Evolutionary conservation across 768 basidiomycete genomes (phyloP), one percentile per base, ranked within the genome.

Genomic region (Leccinum barrowsii): DNA sequence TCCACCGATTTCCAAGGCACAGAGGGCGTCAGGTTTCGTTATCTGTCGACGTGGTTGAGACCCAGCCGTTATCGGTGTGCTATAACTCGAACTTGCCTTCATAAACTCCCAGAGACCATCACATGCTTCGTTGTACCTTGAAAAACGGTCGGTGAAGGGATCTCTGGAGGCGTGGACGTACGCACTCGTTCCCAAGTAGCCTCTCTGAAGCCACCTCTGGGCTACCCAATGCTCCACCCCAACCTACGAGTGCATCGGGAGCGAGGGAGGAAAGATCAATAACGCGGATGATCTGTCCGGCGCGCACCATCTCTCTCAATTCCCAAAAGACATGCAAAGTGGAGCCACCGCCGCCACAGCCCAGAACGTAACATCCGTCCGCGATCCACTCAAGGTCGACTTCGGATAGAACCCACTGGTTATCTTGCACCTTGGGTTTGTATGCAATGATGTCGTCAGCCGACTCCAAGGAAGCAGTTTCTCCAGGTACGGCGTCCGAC

Each of bases 341-440:
- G 2, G 80, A 78, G 7, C 85, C 86, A 2, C 86, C 86, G 28
- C 86, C 86, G 3, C 86, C 85, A 17, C 79, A 81, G 0, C 85
- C 86, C 2, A 87, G 74, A 42, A 87, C 75, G 42, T 82, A 83
- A 54, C 85, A 85, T 30, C 86, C 86, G 54, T 83, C 82, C 24
- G 83, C 78, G 49, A 87, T 81, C 75, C 82, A 87, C 55, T 83
- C 82, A 22, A 81, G 66, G 61, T 82, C 80, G 2, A 74, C 70
- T 63, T 82, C 80, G 13, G 76, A 76, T 5, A 82, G 52, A 37
- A 74, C 64, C 81, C 80, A 83, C 60, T 76, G 75, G 7, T 75
- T 62, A 8, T 69, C 69, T n/a, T 70, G 63, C 47, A 84, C 74
- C 24, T 50, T 65, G 4, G 78, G 80, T 34, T 53, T 63, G 61